Percentiles rank a stretch among this genome's conserved stretches.
Conservation (phyloP, 2,329 filamentous ascomycete species). For the Talaromyces sp. region DNA sequence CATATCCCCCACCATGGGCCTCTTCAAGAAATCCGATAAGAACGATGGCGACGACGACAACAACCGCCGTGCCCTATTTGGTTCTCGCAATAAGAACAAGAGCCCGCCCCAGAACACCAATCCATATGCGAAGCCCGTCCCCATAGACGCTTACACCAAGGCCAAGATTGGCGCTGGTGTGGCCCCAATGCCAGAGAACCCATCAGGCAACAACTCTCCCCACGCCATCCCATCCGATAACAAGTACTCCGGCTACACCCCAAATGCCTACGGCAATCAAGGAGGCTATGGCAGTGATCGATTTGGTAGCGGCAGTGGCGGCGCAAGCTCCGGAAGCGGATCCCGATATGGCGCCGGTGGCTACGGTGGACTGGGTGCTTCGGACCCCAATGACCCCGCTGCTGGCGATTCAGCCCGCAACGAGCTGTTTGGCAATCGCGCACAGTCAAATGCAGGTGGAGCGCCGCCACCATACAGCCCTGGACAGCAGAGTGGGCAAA, state of each 20-base stretch:
- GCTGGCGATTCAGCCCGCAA: constrained; percentile 57
- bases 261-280: constrained; percentile 48
- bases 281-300: constrained; percentile 56
- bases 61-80: constrained; percentile 62
- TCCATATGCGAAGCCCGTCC: constrained; percentile 59
- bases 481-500: constrained; percentile 9
- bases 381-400: constrained; percentile 53
- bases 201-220: constrained; percentile 27
- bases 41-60: constrained; percentile 53
- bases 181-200: constrained; percentile 36
- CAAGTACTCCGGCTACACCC: constrained; percentile 42
- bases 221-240: constrained; percentile 37
- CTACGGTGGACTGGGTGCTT: constrained; percentile 59
- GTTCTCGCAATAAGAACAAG: constrained; percentile 58
- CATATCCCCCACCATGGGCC: constrained; percentile 29
- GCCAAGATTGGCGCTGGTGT: constrained; percentile 50
- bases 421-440: constrained; percentile 61
- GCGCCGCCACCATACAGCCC: constrained; percentile 31
- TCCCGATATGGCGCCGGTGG: constrained; percentile 54
- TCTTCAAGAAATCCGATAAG: constrained; percentile 56
- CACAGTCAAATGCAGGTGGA: constrained; percentile 38
- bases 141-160: constrained; percentile 58
- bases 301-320: constrained; percentile 51
- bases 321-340: constrained; percentile 41
- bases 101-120: constrained; percentile 55